Conservation (phyloP, 331 rosid genomes). For the Spiraea crenata region DNA sequence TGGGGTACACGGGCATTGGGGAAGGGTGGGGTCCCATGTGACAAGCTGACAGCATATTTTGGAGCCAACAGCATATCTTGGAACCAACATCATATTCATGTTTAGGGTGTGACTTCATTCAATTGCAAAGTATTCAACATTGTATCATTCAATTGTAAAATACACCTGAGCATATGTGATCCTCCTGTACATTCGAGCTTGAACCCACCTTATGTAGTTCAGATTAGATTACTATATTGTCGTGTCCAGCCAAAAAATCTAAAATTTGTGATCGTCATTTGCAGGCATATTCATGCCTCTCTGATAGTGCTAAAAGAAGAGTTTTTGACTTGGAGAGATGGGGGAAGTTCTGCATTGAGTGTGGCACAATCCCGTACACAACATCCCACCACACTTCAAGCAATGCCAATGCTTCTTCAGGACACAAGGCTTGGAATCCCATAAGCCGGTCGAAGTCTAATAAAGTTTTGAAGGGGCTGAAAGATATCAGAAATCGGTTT, state of each 20-base stretch:
- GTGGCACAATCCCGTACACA: slow-evolving; percentile 54
- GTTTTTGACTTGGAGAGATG: slow-evolving; percentile 61
- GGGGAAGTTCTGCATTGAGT: slow-evolving; percentile 61
- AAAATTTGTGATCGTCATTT: background rate
- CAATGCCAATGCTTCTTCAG: slow-evolving; percentile 37
- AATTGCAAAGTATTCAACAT: background rate
- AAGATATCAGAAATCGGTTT: slow-evolving; percentile 56
- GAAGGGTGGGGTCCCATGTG: slow-evolving; percentile 4
- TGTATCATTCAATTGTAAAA: no score
- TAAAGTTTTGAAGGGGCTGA: slow-evolving; percentile 43
- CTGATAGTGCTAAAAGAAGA: slow-evolving; percentile 59
- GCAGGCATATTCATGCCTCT: slow-evolving; percentile 75
- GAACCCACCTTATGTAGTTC: no score
- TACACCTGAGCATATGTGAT: no score
- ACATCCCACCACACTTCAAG: slow-evolving; percentile 24
- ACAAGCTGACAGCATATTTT: background rate
- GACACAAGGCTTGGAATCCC: slow-evolving; percentile 30
- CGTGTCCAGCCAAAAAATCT: no score
- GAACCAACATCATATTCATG: slow-evolving; percentile 6
- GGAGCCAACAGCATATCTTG: slow-evolving; percentile 6
- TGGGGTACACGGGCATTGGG: slow-evolving; percentile 3
- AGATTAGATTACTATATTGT: no score
- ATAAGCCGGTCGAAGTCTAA: slow-evolving; percentile 36
- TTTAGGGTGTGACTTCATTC: slow-evolving; percentile 20
- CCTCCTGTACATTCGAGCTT: no score